Percentiles rank a stretch among this genome's conserved stretches.
phyloP scores from a whole-genome alignment of 164 flowering plant species.

The Platanus orientalis region DNA sequence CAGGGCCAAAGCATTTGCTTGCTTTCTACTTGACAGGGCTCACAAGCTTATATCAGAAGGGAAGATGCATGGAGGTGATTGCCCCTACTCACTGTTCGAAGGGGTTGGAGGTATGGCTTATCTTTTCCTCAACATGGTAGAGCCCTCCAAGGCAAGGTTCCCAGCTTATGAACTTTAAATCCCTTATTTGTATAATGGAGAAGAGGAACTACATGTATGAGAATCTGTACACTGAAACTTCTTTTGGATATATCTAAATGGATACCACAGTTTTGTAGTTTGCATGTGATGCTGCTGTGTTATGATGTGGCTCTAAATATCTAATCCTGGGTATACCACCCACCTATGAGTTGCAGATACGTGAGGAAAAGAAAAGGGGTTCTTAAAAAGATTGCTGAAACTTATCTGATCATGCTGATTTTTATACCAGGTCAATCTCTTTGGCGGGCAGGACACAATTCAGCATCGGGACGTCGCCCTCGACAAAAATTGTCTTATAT shows the following conservation, averaged over 20 bases:
- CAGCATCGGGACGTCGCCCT: too few species aligned
- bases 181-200: background rate
- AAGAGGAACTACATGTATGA: background rate
- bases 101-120: constrained; percentile 77
- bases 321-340: background rate
- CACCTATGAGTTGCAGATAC: too few species aligned
- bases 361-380: too few species aligned
- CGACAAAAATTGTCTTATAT: too few species aligned
- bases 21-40: constrained; percentile 64
- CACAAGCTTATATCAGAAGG: constrained; percentile 49
- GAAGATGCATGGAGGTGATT: constrained; percentile 75
- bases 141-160: constrained; percentile 55
- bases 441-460: too few species aligned
- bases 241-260: background rate
- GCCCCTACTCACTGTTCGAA: constrained; percentile 72
- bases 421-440: too few species aligned
- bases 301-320: background rate
- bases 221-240: background rate
- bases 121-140: constrained; percentile 68
- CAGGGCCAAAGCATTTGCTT: constrained; percentile 73
- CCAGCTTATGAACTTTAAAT: constrained; percentile 66
- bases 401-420: too few species aligned
- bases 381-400: too few species aligned
- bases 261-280: background rate
- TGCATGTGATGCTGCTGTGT: background rate